These are phyloP conservation scores for Aureobasidium sp. DNA, from an alignment of 2,329 filamentous ascomycete species.

Conservation along the genomic window DNA sequence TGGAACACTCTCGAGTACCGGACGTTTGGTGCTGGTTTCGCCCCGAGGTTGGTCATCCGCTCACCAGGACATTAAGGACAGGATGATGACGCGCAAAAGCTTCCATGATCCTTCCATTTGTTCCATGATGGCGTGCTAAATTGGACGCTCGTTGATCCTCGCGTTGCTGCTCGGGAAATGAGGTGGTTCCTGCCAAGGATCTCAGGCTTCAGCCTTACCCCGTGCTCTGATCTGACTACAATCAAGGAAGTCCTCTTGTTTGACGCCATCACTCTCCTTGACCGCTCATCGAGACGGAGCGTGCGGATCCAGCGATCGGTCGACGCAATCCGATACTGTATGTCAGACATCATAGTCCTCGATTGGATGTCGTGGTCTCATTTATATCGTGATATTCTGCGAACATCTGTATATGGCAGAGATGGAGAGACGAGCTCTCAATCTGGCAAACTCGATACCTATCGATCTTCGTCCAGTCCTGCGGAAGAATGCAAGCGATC, in stretches of 20 bases:
- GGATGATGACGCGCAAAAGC: slow-evolving; percentile 2
- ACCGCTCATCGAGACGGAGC: slow-evolving; percentile 10
- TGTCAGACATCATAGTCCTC: background rate
- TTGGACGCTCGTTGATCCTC: background rate
- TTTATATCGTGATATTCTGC: slow-evolving; percentile 6
- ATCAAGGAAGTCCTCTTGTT: slow-evolving; percentile 12
- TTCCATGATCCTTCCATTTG: slow-evolving; percentile 7
- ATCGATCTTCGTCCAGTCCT: background rate
- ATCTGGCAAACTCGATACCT: background rate
- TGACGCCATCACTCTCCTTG: slow-evolving; percentile 10
- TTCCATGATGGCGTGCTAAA: slow-evolving; percentile 13
- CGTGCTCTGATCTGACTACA: background rate
- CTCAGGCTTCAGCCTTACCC: slow-evolving; percentile 8
- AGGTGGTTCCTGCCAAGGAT: slow-evolving; percentile 12
- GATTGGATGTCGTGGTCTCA: background rate
- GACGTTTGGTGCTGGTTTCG: slow-evolving; percentile 14
- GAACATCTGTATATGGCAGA: background rate
- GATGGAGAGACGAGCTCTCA: background rate
- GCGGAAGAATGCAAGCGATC: background rate
- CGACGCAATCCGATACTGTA: background rate
- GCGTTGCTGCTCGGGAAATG: slow-evolving; percentile 1
- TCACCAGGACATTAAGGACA: slow-evolving; percentile 12
- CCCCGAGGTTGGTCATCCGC: background rate
- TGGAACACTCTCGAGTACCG: slow-evolving; percentile 9
- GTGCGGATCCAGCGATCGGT: slow-evolving; percentile 2